phyloP scores from a whole-genome alignment of 768 basidiomycete species.

The Suillus weaverae region DNA sequence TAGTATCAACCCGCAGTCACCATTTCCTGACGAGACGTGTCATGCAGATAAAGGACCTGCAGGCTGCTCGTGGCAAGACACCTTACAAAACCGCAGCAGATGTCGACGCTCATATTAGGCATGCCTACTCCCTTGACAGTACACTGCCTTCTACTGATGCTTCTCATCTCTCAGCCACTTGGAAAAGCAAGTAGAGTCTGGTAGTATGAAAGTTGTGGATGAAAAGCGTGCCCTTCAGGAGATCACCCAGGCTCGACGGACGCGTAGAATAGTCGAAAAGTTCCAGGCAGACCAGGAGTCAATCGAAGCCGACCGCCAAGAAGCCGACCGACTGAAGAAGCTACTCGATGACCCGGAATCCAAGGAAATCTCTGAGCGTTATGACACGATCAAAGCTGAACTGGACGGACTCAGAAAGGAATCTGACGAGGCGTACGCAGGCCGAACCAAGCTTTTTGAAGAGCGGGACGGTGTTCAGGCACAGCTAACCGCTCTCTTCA shows the following conservation, averaged over 20 bases:
- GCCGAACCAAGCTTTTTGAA: constrained; percentile 79
- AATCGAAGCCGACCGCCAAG: constrained; percentile 75
- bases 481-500: constrained; percentile 68
- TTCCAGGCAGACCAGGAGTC: constrained; percentile 78
- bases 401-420: constrained; percentile 85
- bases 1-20: neutral
- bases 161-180: constrained; percentile 53
- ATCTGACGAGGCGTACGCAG: constrained; percentile 80
- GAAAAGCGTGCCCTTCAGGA: constrained; percentile 96
- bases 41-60: constrained; percentile 78
- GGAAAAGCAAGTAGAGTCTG: constrained; percentile 91
- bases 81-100: constrained; percentile 82
- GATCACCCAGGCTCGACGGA: constrained; percentile 71
- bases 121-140: constrained; percentile 27
- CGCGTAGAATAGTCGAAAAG: constrained; percentile 71
- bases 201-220: constrained; percentile 87
- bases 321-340: constrained; percentile 77
- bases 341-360: constrained; percentile 90
- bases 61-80: constrained; percentile 75
- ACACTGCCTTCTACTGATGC: constrained; percentile 7
- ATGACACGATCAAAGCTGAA: constrained; percentile 79
- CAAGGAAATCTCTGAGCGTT: constrained; percentile 78
- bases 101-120: constrained; percentile 87
- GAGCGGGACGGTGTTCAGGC: constrained; percentile 77
- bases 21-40: constrained; percentile 8